These are phyloP conservation scores for Cryptosporidium canis DNA, from an alignment of 169 alveolate genomes.

Conservation along the genomic window DNA sequence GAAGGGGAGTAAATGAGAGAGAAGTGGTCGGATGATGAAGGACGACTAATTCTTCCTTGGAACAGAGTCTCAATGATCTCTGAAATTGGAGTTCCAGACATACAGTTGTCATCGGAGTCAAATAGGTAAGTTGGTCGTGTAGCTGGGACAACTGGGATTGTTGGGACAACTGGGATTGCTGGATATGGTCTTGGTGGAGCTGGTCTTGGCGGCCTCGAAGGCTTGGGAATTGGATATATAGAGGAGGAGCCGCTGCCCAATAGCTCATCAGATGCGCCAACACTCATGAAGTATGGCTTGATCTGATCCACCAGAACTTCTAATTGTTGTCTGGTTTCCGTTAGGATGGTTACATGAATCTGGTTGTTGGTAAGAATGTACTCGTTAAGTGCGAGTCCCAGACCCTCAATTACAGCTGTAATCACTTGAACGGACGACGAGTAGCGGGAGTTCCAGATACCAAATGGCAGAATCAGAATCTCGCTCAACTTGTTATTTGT, in stretches of 20 bases:
- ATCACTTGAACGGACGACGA: neutral
- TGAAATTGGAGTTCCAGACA: slow-evolving; percentile 36
- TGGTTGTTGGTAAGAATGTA: neutral
- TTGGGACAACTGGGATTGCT: neutral
- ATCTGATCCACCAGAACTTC: neutral
- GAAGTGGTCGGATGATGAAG: neutral
- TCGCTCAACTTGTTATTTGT: neutral
- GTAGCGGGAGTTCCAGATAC: neutral
- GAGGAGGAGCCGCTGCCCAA: neutral
- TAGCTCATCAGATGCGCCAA: slow-evolving; percentile 1
- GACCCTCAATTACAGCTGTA: slow-evolving; percentile 6
- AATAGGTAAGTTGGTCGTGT: neutral
- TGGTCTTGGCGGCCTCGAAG: neutral
- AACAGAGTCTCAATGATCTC: slow-evolving; percentile 33
- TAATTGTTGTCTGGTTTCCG: neutral
- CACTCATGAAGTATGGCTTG: slow-evolving; percentile 38
- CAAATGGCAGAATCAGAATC: slow-evolving; percentile 42
- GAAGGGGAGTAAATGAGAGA: neutral
- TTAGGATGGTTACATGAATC: slow-evolving; percentile 5
- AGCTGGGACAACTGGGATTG: neutral
- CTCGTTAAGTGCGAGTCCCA: slow-evolving; percentile 4
- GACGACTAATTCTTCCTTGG: neutral
- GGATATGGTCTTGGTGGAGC: neutral
- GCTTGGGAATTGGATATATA: neutral
- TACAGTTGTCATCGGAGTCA: slow-evolving; percentile 24